A percentile compares a stretch with the other conserved stretches of the same genome.
Conservation (phyloP, 371 early-diverging fungal species). For the Gilbertella persicaria region DNA sequence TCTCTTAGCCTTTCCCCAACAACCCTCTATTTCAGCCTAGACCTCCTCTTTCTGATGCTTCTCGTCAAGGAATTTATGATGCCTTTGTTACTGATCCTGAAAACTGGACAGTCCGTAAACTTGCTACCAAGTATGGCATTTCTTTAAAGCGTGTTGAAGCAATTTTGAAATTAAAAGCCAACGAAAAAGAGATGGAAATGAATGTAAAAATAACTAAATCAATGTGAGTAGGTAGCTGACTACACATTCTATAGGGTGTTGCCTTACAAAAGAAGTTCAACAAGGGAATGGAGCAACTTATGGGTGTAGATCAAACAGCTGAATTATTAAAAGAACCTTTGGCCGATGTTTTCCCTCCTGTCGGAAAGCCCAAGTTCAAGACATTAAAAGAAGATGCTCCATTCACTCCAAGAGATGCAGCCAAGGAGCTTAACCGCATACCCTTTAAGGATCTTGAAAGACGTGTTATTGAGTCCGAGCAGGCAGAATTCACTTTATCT, state of each 20-base stretch:
- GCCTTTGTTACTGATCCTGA: conserved; percentile 60
- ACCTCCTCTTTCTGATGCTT: conserved; percentile 74
- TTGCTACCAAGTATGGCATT: conserved; percentile 73
- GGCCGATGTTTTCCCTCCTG: conserved; percentile 60
- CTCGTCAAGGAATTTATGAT: conserved; percentile 77
- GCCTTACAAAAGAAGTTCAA: conserved; percentile 64
- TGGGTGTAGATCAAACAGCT: conserved; percentile 59
- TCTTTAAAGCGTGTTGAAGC: conserved; percentile 90
- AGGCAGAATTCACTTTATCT: conserved; percentile 38
- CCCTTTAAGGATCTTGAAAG: conserved; percentile 71
- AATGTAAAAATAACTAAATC: conserved; percentile 37
- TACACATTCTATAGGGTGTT: conserved; percentile 38
- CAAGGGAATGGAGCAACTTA: conserved; percentile 83
- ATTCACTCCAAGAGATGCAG: conserved; percentile 81
- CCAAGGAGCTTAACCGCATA: conserved; percentile 72
- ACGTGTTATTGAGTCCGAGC: conserved; percentile 41
- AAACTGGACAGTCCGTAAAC: conserved; percentile 69
- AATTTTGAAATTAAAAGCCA: conserved; percentile 82
- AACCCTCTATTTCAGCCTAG: conserved; percentile 84
- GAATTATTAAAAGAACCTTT: conserved; percentile 59
- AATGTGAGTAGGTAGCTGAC: not conserved
- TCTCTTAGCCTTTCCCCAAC: conserved; percentile 81
- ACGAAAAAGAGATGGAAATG: conserved; percentile 69
- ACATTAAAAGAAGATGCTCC: conserved; percentile 75
- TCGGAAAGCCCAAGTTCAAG: conserved; percentile 78